A percentile compares a stretch with the other conserved stretches of the same genome.
These are phyloP conservation scores for Colletotrichum sp. DNA, from an alignment of 2,329 filamentous ascomycete species.

Conservation along the genomic window DNA sequence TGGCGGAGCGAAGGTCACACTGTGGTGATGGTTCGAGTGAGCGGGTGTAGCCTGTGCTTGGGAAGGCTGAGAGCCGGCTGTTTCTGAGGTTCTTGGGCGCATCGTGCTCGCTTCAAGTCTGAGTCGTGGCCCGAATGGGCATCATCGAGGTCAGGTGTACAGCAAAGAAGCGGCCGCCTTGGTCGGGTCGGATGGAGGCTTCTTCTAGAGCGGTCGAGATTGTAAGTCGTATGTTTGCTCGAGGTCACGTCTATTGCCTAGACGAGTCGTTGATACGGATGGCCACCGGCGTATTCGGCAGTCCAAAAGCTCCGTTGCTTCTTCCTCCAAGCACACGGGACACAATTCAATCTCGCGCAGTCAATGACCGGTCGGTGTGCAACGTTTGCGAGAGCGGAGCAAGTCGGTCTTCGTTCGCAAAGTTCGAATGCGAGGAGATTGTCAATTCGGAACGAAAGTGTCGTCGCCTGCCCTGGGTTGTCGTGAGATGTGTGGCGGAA, in stretches of 20 bases:
- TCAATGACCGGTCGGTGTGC: not conserved
- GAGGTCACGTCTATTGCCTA: not conserved
- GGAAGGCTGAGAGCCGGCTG: conserved; percentile 7
- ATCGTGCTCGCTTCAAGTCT: conserved; percentile 10
- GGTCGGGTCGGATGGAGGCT: not conserved
- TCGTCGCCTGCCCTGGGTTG: not conserved
- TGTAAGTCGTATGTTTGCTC: not conserved
- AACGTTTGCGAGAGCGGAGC: not conserved
- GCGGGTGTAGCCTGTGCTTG: conserved; percentile 11
- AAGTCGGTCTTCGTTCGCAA: not conserved
- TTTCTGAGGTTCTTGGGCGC: conserved; percentile 15
- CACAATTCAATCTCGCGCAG: not conserved
- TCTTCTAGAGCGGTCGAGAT: not conserved
- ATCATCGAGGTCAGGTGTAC: conserved; percentile 3
- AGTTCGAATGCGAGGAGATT: not conserved
- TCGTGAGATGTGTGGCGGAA: not conserved
- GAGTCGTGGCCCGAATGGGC: conserved; percentile 12
- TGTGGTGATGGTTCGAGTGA: conserved; percentile 13
- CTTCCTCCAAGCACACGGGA: not conserved
- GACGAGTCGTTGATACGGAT: not conserved
- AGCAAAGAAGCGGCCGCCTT: not conserved
- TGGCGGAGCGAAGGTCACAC: not conserved
- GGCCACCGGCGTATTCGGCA: not conserved
- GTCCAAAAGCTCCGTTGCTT: not conserved
- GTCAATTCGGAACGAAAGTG: not conserved